Conservation (phyloP, 2,329 filamentous ascomycete species). For the Cladosporium sp. region DNA sequence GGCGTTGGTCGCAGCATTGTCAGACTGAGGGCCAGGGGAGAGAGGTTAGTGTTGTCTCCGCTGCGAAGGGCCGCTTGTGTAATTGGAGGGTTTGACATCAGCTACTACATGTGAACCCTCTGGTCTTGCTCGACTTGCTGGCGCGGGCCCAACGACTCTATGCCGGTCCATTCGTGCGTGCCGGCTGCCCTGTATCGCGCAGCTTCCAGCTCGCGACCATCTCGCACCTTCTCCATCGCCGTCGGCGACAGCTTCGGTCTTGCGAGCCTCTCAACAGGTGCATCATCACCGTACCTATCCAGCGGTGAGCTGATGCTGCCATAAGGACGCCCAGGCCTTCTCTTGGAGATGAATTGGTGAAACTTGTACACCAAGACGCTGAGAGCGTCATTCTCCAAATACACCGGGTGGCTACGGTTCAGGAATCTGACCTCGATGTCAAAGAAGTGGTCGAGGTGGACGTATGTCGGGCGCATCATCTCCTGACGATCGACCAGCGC, state of each 20-base stretch:
- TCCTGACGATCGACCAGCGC: not conserved
- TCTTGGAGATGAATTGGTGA: not conserved
- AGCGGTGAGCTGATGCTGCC: too few relatives aligned
- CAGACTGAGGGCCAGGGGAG: not conserved
- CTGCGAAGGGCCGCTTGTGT: not conserved
- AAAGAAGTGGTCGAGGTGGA: conserved; percentile 22
- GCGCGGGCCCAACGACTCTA: not conserved
- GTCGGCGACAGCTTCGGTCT: not conserved
- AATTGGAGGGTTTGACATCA: not conserved
- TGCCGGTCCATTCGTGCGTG: not conserved
- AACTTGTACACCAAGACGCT: not conserved
- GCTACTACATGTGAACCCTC: not conserved
- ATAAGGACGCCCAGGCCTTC: not conserved
- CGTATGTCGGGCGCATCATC: conserved; percentile 18
- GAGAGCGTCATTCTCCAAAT: not conserved
- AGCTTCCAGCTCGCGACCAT: not conserved
- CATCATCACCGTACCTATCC: too few relatives aligned
- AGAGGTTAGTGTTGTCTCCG: not conserved
- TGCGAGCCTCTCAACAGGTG: not conserved
- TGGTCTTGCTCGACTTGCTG: too few relatives aligned
- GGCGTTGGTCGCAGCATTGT: not conserved
- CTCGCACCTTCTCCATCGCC: not conserved
- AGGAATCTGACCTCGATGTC: conserved; percentile 14
- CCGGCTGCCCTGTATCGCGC: not conserved
- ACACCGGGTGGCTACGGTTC: not conserved